Conservation (phyloP, 371 early-diverging fungal species). For the Syncephalastrum racemosum region DNA sequence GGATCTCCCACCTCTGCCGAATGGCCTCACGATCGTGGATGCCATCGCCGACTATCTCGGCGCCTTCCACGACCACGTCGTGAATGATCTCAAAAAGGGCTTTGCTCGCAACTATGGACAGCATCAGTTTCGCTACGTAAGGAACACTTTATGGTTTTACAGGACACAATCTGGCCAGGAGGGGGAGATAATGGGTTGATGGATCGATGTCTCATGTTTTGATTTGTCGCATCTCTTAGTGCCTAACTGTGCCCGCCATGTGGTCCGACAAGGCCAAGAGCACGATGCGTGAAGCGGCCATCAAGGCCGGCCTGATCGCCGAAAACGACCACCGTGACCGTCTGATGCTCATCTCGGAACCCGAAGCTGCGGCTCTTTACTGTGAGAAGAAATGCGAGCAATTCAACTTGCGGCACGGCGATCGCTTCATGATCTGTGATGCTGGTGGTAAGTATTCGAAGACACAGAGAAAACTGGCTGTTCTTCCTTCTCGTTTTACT, state of each 20-base stretch:
- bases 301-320: constrained; percentile 44
- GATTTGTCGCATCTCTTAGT: no score
- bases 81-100: constrained; percentile 46
- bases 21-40: constrained; percentile 45
- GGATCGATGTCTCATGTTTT: no score
- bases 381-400: constrained; percentile 54
- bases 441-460: constrained; percentile 33
- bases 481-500: background rate
- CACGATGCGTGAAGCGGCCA: constrained; percentile 52
- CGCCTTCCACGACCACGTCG: constrained; percentile 52
- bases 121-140: constrained; percentile 45
- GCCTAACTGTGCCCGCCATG: constrained; percentile 57
- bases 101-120: constrained; percentile 40
- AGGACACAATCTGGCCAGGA: no score
- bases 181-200: no score
- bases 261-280: constrained; percentile 54
- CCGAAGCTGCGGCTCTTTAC: constrained; percentile 52
- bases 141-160: no score
- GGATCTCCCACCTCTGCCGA: constrained; percentile 53
- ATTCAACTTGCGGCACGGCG: constrained; percentile 45
- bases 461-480: background rate
- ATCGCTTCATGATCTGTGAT: constrained; percentile 57
- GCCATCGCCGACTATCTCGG: constrained; percentile 58
- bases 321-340: constrained; percentile 46
- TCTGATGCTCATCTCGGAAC: constrained; percentile 47